A percentile compares a stretch with the other conserved stretches of the same genome.
Evolutionary conservation across 179 eudicot genomes (phyloP).

Genomic region (Gypsophila paniculata): DNA sequence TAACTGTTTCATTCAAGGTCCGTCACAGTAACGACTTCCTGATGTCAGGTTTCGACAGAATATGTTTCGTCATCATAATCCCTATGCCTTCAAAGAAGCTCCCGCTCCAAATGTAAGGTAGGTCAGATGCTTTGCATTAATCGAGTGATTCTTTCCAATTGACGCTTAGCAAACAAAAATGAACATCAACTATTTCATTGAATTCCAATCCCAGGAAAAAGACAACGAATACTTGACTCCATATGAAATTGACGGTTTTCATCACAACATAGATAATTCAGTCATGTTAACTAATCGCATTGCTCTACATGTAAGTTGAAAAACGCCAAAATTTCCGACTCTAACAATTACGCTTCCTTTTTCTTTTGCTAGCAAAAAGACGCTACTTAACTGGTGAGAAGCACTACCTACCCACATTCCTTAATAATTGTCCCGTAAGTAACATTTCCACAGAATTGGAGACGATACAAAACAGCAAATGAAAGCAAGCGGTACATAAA

Average conservation of each 20-base stretch:
- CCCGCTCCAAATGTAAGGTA: too few species aligned
- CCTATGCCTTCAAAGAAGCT: too few species aligned
- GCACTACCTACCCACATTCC: too few species aligned
- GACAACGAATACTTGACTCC: background rate
- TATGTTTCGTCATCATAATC: background rate
- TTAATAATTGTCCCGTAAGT: too few species aligned
- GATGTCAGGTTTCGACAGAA: background rate
- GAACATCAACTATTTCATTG: background rate
- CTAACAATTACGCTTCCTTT: too few species aligned
- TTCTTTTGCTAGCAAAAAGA: too few species aligned
- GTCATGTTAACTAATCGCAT: background rate
- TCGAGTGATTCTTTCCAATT: background rate
- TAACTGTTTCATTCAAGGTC: constrained; percentile 3
- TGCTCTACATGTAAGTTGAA: background rate
- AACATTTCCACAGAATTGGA: too few species aligned
- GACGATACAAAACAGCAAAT: background rate
- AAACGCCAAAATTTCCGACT: background rate
- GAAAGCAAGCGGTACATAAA: constrained; percentile 7
- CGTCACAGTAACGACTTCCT: background rate
- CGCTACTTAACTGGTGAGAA: too few species aligned
- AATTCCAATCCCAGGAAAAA: background rate
- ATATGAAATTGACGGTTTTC: background rate
- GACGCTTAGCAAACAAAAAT: too few species aligned
- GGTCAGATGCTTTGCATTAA: background rate
- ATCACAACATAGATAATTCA: background rate